A percentile compares a stretch with the other conserved stretches of the same genome.
phyloP scores from a whole-genome alignment of 805 yeast genomes.

The Barnettozyma pratensis region DNA sequence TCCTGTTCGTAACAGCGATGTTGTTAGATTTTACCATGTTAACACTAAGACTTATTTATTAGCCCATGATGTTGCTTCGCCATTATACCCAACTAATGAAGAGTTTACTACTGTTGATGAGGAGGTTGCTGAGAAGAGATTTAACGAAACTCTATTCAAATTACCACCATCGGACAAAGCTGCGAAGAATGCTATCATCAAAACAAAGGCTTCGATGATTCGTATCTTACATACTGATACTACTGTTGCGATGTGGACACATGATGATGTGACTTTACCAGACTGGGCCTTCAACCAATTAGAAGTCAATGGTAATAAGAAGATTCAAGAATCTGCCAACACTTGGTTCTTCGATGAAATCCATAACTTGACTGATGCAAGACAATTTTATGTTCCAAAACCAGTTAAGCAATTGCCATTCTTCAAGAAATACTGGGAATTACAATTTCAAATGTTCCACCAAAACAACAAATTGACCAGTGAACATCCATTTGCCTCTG shows the following conservation, averaged over 20 bases:
- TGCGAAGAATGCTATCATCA: constrained; percentile 45
- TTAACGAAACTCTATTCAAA: constrained; percentile 74
- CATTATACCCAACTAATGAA: constrained; percentile 85
- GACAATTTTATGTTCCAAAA: constrained; percentile 64
- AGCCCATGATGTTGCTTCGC: constrained; percentile 96
- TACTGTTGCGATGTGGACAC: constrained; percentile 92
- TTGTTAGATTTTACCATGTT: constrained; percentile 75
- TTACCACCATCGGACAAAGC: constrained; percentile 56
- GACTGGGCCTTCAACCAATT: constrained; percentile 93
- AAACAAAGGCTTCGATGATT: constrained; percentile 65
- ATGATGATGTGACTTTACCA: constrained; percentile 75
- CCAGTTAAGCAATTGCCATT: constrained; percentile 61
- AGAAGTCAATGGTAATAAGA: constrained; percentile 94
- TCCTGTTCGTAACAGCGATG: constrained; percentile 64
- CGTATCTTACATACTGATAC: constrained; percentile 79
- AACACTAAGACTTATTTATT: constrained; percentile 74
- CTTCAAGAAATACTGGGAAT: constrained; percentile 81
- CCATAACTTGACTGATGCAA: constrained; percentile 54
- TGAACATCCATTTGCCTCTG: constrained; percentile 94
- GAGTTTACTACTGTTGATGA: constrained; percentile 75
- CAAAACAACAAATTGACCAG: constrained; percentile 85
- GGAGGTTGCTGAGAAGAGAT: constrained; percentile 53
- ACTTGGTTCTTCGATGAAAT: constrained; percentile 76
- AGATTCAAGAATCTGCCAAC: constrained; percentile 59
- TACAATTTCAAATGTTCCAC: constrained; percentile 83